Percentiles rank a stretch among this genome's conserved stretches.
These are phyloP conservation scores for Fraxinus americana DNA, from an alignment of 257 asterid genomes.

Conservation along the genomic window DNA sequence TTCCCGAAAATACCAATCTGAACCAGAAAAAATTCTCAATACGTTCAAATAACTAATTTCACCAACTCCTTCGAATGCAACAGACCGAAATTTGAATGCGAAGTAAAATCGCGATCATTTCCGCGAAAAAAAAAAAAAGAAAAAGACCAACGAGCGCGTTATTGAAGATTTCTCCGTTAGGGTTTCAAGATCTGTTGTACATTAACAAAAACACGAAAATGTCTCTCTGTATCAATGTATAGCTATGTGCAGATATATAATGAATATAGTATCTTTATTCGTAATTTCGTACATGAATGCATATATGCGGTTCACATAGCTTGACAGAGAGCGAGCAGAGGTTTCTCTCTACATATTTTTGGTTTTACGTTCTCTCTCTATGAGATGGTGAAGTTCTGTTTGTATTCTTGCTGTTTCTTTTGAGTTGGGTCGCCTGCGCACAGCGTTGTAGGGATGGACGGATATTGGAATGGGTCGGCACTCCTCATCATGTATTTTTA, in stretches of 20 bases:
- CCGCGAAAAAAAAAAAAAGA: slow-evolving; percentile 14
- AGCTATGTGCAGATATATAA: slow-evolving; percentile 31
- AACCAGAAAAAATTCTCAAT: slow-evolving; percentile 12
- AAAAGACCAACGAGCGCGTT: slow-evolving; percentile 28
- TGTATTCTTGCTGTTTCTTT: slow-evolving; percentile 30
- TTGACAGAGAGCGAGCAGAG: slow-evolving; percentile 7
- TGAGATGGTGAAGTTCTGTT: slow-evolving; percentile 18
- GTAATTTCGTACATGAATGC: neutral
- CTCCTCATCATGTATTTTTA: no score
- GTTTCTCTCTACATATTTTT: slow-evolving; percentile 11
- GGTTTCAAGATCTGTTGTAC: slow-evolving; percentile 39
- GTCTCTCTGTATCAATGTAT: slow-evolving; percentile 2
- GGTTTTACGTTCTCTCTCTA: slow-evolving; percentile 19
- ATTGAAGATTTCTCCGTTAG: slow-evolving; percentile 24
- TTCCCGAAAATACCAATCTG: slow-evolving; percentile 11
- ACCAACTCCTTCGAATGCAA: neutral
- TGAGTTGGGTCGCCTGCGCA: slow-evolving; percentile 53
- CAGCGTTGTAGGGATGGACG: no score
- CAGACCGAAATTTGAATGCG: slow-evolving; percentile 14
- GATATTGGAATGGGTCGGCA: no score
- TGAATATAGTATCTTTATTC: slow-evolving; percentile 19
- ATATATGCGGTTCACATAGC: slow-evolving; percentile 19
- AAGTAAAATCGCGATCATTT: slow-evolving; percentile 22
- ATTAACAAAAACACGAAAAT: slow-evolving; percentile 7
- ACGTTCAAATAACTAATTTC: neutral